phyloP scores from a whole-genome alignment of 1,139 yeast species.

The Kodamaea sp. region DNA sequence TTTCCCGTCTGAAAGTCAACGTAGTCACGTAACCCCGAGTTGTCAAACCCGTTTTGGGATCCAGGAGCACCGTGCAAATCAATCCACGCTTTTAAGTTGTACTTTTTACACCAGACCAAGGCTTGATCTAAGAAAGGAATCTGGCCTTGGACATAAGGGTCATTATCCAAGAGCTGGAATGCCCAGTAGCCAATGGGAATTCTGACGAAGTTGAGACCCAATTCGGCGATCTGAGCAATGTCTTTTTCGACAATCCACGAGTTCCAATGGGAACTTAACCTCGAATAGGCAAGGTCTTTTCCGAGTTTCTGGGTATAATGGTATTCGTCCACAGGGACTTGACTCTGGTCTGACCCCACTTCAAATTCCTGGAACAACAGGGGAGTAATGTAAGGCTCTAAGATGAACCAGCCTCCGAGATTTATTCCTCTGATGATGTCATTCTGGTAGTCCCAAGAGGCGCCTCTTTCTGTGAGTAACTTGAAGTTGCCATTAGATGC shows the following conservation, averaged over 20 bases:
- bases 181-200: conserved; percentile 99
- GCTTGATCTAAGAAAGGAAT: conserved; percentile 71
- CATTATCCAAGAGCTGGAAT: conserved; percentile 58
- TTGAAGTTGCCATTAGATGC: conserved; percentile 10
- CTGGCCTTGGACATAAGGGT: conserved; percentile 92
- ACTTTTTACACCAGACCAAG: conserved; percentile 66
- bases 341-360: conserved; percentile 38
- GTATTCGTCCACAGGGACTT: conserved; percentile 82
- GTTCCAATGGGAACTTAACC: conserved; percentile 73
- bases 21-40: conserved; percentile 80
- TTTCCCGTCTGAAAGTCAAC: conserved; percentile 56
- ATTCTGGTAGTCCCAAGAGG: conserved; percentile 47
- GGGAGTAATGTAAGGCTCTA: conserved; percentile 85
- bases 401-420: conserved; percentile 90
- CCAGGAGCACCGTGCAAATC: conserved; percentile 97
- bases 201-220: conserved; percentile 84
- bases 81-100: conserved; percentile 78
- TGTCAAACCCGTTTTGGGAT: conserved; percentile 96
- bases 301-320: conserved; percentile 69
- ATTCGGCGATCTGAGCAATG: conserved; percentile 55
- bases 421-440: conserved; percentile 74
- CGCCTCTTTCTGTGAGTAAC: conserved; percentile 15
- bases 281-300: conserved; percentile 49
- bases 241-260: conserved; percentile 79
- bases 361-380: conserved; percentile 72